A percentile compares a stretch with the other conserved stretches of the same genome.
Conservation (phyloP, 2,329 filamentous ascomycete genomes). For the Trichoderma lentiforme region DNA sequence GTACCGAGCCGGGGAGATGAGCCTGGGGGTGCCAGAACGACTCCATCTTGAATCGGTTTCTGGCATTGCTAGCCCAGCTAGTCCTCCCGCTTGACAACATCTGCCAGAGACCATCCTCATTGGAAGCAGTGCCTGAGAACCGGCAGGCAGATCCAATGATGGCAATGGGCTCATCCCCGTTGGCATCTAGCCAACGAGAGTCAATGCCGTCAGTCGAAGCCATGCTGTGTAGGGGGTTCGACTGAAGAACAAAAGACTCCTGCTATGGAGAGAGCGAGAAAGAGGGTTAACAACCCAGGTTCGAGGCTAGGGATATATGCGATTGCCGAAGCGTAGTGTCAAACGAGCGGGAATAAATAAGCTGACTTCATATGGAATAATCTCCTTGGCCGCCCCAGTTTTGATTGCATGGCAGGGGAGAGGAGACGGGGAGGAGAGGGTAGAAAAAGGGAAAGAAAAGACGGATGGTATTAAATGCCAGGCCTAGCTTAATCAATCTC, state of each 20-base stretch:
- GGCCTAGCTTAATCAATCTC: not conserved
- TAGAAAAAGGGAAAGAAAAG: not conserved
- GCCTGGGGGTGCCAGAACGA: constrained; percentile 19
- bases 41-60: constrained; percentile 16
- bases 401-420: constrained; percentile 2
- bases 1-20: constrained; percentile 16
- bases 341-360: constrained; percentile 7
- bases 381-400: constrained; percentile 8
- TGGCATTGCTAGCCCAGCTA: constrained; percentile 19
- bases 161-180: constrained; percentile 37
- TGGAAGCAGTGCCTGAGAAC: constrained; percentile 35
- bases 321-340: constrained; percentile 6
- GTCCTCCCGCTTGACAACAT: constrained; percentile 28
- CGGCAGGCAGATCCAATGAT: constrained; percentile 41
- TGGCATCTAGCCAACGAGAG: constrained; percentile 11
- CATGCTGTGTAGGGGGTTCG: not conserved
- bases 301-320: constrained; percentile 6
- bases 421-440: not conserved
- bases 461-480: constrained; percentile 2
- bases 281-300: not conserved
- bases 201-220: not conserved
- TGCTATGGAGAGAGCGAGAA: not conserved
- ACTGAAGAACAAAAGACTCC: not conserved
- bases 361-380: constrained; percentile 12
- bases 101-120: constrained; percentile 37